Conservation (phyloP, 371 early-diverging fungal genomes). For the Saksenaea oblongispora region DNA sequence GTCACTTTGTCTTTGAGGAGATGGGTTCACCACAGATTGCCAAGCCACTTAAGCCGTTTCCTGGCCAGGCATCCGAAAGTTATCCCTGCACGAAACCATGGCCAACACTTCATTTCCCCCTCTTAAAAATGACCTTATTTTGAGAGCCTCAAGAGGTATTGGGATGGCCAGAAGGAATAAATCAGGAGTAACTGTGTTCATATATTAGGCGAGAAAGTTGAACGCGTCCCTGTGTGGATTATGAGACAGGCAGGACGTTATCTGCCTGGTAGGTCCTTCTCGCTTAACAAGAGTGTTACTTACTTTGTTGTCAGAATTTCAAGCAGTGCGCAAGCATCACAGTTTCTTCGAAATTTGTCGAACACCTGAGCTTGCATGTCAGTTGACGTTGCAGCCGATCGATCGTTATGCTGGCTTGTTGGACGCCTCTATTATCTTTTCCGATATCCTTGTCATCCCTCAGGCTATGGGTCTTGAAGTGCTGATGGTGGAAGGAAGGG, state of each 20-base stretch:
- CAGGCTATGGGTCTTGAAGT: slow-evolving; percentile 96
- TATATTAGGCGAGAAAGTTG: slow-evolving; percentile 72
- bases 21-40: not conserved
- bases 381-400: slow-evolving; percentile 96
- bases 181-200: not conserved
- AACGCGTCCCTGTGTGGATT: slow-evolving; percentile 95
- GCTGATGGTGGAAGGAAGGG: slow-evolving; percentile 90
- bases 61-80: not conserved
- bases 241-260: slow-evolving; percentile 99
- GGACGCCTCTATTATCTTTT: slow-evolving; percentile 97
- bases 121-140: slow-evolving; percentile 88
- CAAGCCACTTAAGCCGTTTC: not conserved
- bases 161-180: not conserved
- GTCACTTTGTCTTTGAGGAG: not conserved
- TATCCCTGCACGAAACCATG: slow-evolving; percentile 6
- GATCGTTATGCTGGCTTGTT: slow-evolving; percentile 87
- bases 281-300: not conserved
- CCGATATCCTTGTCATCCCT: slow-evolving; percentile 96
- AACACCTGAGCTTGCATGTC: slow-evolving; percentile 91
- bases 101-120: slow-evolving; percentile 64
- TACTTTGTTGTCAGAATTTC: slow-evolving; percentile 71
- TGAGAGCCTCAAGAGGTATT: slow-evolving; percentile 82
- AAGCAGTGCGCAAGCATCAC: slow-evolving; percentile 78
- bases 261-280: slow-evolving; percentile 79
- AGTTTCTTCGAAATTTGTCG: slow-evolving; percentile 96